Percentiles rank a stretch among this genome's conserved stretches.
Evolutionary conservation across 768 basidiomycete species (phyloP).

Genomic region (Clitopilus passeckerianus): DNA sequence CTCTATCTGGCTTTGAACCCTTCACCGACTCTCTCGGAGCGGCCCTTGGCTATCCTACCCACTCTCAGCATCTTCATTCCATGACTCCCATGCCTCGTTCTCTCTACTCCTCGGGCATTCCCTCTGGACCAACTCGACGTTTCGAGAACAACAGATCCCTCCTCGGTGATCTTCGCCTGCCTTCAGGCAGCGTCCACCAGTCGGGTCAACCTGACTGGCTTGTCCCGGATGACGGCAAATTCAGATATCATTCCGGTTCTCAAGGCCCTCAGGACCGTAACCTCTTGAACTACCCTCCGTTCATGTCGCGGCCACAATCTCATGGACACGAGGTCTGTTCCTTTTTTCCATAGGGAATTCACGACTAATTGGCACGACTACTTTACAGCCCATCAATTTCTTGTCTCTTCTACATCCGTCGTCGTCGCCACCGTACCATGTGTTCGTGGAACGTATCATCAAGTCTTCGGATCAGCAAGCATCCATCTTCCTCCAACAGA

Average conservation of each 20-base stretch:
- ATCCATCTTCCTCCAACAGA: conserved; percentile 86
- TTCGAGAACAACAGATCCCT: background rate
- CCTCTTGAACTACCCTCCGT: conserved; percentile 16
- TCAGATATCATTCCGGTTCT: conserved; percentile 21
- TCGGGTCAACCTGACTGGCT: conserved; percentile 37
- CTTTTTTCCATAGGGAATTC: conserved; percentile 12
- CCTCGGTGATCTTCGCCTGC: background rate
- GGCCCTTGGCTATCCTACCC: conserved; percentile 20
- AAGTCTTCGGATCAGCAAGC: conserved; percentile 89
- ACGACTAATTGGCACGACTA: conserved; percentile 2
- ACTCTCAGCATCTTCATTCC: conserved; percentile 9
- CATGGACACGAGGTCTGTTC: conserved; percentile 46
- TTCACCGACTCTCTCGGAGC: conserved; percentile 41
- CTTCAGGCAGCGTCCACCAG: background rate
- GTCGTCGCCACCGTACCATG: conserved; percentile 76
- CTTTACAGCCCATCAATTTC: conserved; percentile 78
- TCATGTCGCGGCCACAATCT: conserved; percentile 16
- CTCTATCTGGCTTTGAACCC: conserved; percentile 47
- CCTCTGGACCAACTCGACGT: background rate
- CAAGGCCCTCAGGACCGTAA: conserved; percentile 21
- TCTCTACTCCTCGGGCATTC: background rate
- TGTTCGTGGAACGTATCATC: conserved; percentile 82
- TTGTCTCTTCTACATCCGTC: conserved; percentile 81
- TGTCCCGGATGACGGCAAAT: conserved; percentile 25
- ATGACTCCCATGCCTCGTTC: conserved; percentile 10